Evolutionary conservation across 2,329 filamentous ascomycete species (phyloP), one percentile per base, ranked within the genome.

Genomic region (Zelopaecilomyces penicillatus): DNA sequence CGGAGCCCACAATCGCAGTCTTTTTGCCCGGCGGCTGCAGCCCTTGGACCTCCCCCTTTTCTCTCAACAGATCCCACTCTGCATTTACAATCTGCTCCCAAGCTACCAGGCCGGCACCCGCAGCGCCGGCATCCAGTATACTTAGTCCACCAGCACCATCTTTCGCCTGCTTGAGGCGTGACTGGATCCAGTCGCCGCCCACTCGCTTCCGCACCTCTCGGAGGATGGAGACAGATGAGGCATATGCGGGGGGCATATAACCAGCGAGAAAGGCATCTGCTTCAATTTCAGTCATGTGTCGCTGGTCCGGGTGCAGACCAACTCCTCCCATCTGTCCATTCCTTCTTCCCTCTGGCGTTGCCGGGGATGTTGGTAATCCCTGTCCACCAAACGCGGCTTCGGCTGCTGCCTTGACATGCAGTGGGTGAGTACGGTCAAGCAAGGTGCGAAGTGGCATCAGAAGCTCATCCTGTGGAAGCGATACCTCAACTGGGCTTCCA

Each of bases 71-170:
- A 43, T 85, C 80, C 83, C 86, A 95, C 60, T 97, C 90, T 0
- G 90, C 84, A 50, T 81, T 74, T 10, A 94, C 55, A 7, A 97
- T 73, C 52, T 91, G 82, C 43, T 87, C 73, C 80, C 86, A 91
- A 5, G 87, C 87, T 4, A 85, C 65, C 31, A 88, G 65, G 7
- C 79, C 85, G 11, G 83, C 85, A 9, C 87, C 87, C 12, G 79
- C 86, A 26, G 78, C 78, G 6, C 87, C 87, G 4, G 81, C 82
- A 59, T 94, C 87, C 4, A 94, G 70, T 5, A 93, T 73, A 30
- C 79, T 75, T 12, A 84, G 72, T 1, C 76, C 72, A 37, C 70
- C 63, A 19, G 19, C 19, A 19, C 19, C 19, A 28, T 73, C 68
- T 5, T 76, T 74, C n/a, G 70, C 70, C 53, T 78, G 76, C 27